These are phyloP conservation scores for Fusarium austroafricanum DNA, from an alignment of 2,329 filamentous ascomycete species.

Conservation along the genomic window DNA sequence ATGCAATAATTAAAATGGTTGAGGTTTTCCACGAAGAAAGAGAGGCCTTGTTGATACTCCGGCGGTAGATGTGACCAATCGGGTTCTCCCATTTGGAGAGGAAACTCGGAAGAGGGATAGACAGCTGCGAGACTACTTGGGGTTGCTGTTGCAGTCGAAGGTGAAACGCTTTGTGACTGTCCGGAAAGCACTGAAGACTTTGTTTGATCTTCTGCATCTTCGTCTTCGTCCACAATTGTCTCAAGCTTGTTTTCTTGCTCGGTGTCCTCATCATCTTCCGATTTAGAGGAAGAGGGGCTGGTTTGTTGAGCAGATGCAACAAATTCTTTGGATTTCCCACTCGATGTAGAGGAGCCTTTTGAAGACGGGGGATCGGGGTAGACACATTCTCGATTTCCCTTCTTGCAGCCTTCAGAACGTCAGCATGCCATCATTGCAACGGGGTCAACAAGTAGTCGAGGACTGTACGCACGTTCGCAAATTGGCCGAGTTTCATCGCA, in stretches of 20 bases:
- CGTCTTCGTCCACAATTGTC: constrained; percentile 67
- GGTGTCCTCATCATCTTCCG: constrained; percentile 60
- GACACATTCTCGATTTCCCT: constrained; percentile 89
- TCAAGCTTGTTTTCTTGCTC: constrained; percentile 60
- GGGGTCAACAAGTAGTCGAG: not conserved
- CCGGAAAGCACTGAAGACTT: constrained; percentile 39
- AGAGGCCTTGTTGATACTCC: constrained; percentile 82
- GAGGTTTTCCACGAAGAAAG: constrained; percentile 82
- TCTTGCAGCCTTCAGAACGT: constrained; percentile 78
- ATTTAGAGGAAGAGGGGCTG: constrained; percentile 67
- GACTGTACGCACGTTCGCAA: constrained; percentile 75
- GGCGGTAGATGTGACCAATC: constrained; percentile 71
- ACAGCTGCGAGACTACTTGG: constrained; percentile 48
- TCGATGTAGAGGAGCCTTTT: constrained; percentile 50
- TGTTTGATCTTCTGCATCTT: constrained; percentile 53
- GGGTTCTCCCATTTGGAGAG: constrained; percentile 44
- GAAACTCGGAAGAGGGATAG: constrained; percentile 45
- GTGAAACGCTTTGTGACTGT: constrained; percentile 62
- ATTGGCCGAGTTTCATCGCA: constrained; percentile 91
- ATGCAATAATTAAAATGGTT: constrained; percentile 86
- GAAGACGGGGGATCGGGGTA: constrained; percentile 78
- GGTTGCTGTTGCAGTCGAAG: constrained; percentile 61
- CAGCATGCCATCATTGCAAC: constrained; percentile 11
- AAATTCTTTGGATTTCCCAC: constrained; percentile 54
- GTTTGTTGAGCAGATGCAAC: constrained; percentile 53